Conservation (phyloP, 2,329 filamentous ascomycete species). For the Fusarium sp. region DNA sequence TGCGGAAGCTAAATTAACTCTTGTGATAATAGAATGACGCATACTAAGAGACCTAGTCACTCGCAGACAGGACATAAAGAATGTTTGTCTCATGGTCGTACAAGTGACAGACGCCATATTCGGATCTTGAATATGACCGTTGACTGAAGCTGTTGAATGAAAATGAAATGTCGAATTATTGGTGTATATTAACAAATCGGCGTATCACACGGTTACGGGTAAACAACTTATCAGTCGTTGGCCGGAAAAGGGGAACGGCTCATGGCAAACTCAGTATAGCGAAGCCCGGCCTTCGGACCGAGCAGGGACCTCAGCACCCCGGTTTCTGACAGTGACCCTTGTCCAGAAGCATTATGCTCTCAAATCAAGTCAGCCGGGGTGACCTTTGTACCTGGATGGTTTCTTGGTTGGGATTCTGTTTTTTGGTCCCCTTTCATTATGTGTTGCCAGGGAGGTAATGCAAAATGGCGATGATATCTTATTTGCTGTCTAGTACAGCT, state of each 20-base stretch:
- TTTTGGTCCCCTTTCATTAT: too few relatives aligned
- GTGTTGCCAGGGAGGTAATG: too few relatives aligned
- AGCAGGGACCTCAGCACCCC: not conserved
- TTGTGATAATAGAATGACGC: accelerated
- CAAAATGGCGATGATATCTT: too few relatives aligned
- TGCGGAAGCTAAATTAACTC: accelerated
- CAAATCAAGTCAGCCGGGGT: too few relatives aligned
- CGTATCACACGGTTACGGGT: accelerated
- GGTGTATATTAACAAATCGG: accelerated
- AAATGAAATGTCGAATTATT: not conserved
- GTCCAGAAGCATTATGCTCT: accelerated
- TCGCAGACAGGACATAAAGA: too few relatives aligned
- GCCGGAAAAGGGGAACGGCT: not conserved
- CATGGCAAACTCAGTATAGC: not conserved
- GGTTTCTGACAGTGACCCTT: not conserved
- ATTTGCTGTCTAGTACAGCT: too few relatives aligned
- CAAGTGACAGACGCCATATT: too few relatives aligned
- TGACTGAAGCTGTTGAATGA: accelerated
- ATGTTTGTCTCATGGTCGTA: too few relatives aligned
- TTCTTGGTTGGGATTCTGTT: too few relatives aligned
- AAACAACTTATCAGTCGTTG: not conserved
- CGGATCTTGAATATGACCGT: too few relatives aligned
- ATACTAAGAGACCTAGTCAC: accelerated
- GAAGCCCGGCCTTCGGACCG: not conserved
- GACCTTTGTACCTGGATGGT: too few relatives aligned